Percentiles rank a stretch among this genome's conserved stretches.
These are phyloP conservation scores for Volvox carteri DNA, from an alignment of 163 green algal species.

Conservation along the genomic window DNA sequence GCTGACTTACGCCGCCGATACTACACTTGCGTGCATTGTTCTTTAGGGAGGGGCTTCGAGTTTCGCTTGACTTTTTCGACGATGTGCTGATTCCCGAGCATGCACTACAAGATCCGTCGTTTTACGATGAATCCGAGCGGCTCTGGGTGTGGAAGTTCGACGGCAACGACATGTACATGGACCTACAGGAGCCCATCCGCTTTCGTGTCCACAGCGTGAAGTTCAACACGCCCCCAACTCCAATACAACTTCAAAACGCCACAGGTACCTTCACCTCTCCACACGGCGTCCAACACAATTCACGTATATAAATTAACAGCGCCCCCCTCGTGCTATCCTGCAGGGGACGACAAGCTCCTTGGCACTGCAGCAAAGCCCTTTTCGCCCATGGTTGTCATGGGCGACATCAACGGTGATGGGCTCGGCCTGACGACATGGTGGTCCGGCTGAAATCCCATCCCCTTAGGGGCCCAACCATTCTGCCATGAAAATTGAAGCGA, in stretches of 20 bases:
- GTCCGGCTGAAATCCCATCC: constrained; percentile 47
- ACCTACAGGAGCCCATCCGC: constrained; percentile 85
- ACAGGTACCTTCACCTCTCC: background rate
- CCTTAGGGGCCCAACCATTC: too few relatives aligned
- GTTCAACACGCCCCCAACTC: constrained; percentile 69
- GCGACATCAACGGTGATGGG: constrained; percentile 85
- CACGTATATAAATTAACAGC: too few relatives aligned
- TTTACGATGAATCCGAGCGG: constrained; percentile 79
- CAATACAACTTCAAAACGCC: constrained; percentile 46
- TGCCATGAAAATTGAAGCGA: too few relatives aligned
- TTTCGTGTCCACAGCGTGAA: constrained; percentile 80
- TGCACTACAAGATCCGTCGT: constrained; percentile 77
- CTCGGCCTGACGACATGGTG: constrained; percentile 91
- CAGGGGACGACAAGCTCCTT: constrained; percentile 65
- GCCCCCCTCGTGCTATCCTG: too few relatives aligned
- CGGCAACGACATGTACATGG: constrained; percentile 86
- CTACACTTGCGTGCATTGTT: background rate
- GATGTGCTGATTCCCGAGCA: constrained; percentile 92
- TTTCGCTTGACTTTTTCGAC: constrained; percentile 95
- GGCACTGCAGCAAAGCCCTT: constrained; percentile 74
- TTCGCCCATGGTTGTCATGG: constrained; percentile 83
- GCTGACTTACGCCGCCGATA: background rate
- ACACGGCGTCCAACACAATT: too few relatives aligned
- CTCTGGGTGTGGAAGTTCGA: constrained; percentile 90
- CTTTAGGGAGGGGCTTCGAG: constrained; percentile 74